Evolutionary conservation across 352 stramenopile genomes (phyloP).

Genomic region (Phytophthora chlamydospora): DNA sequence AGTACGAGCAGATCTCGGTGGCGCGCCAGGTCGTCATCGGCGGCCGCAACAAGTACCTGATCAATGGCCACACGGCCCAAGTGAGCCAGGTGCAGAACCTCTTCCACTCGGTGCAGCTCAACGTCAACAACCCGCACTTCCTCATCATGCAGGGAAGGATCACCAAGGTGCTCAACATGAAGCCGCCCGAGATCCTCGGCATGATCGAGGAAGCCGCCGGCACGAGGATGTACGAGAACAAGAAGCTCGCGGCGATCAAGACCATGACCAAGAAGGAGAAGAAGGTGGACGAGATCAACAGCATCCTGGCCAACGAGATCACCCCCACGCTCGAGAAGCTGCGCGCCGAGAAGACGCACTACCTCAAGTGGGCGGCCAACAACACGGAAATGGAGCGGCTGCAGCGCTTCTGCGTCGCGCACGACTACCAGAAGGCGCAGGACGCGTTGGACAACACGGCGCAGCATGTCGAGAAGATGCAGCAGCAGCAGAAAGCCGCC

Average conservation of each 20-base stretch:
- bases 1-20: slow-evolving; percentile 99
- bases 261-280: slow-evolving; percentile 99
- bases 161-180: slow-evolving; percentile 99
- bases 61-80: slow-evolving; percentile 98
- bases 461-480: slow-evolving; percentile 89
- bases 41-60: slow-evolving; percentile 99
- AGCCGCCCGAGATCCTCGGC: slow-evolving; percentile 98
- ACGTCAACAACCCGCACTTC: slow-evolving; percentile 99
- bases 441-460: slow-evolving; percentile 86
- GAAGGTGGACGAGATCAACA: slow-evolving; percentile 99
- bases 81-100: slow-evolving; percentile 99
- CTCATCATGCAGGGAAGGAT: slow-evolving; percentile 99
- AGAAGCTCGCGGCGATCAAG: slow-evolving; percentile 97
- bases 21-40: slow-evolving; percentile 98
- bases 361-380: slow-evolving; percentile 98
- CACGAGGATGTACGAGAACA: slow-evolving; percentile 99
- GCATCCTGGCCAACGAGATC: slow-evolving; percentile 98
- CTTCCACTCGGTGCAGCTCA: slow-evolving; percentile 99
- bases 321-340: slow-evolving; percentile 99
- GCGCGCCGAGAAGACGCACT: slow-evolving; percentile 96
- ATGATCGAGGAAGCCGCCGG: slow-evolving; percentile 99
- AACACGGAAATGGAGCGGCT: slow-evolving; percentile 98
- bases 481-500: slow-evolving; percentile 84
- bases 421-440: slow-evolving; percentile 93
- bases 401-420: slow-evolving; percentile 97